Conservation (phyloP, 2,329 filamentous ascomycete genomes). For the Harringtonia aguacate region DNA sequence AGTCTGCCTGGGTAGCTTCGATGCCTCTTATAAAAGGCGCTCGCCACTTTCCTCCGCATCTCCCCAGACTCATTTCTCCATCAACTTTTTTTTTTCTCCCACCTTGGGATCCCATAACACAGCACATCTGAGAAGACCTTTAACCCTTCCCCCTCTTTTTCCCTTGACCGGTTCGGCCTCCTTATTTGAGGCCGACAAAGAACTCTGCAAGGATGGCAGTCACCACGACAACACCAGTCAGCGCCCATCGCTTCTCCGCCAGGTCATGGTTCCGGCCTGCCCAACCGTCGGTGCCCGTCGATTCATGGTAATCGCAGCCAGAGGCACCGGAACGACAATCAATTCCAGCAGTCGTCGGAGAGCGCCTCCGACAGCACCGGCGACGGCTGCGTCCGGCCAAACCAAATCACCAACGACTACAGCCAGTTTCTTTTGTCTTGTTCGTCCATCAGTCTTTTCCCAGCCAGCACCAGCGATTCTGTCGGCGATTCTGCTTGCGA, state of each 20-base stretch:
- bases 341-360: neutral
- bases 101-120: neutral
- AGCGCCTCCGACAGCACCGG: neutral
- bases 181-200: slow-evolving; percentile 7
- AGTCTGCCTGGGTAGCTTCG: neutral
- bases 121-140: no score
- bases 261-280: slow-evolving; percentile 7
- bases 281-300: slow-evolving; percentile 5
- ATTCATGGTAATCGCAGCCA: slow-evolving; percentile 2
- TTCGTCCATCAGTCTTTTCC: neutral
- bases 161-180: slow-evolving; percentile 3
- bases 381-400: neutral
- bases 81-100: neutral
- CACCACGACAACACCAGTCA: slow-evolving; percentile 1
- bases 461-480: neutral
- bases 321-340: neutral
- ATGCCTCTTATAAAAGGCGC: neutral
- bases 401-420: neutral
- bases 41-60: no score
- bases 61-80: neutral
- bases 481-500: neutral
- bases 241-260: neutral
- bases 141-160: neutral
- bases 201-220: slow-evolving; percentile 14
- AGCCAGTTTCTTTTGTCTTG: no score